Percentiles rank a stretch among this genome's conserved stretches.
These are phyloP conservation scores for Paecilomyces fulvus DNA, from an alignment of 2,329 filamentous ascomycete species.

Conservation along the genomic window DNA sequence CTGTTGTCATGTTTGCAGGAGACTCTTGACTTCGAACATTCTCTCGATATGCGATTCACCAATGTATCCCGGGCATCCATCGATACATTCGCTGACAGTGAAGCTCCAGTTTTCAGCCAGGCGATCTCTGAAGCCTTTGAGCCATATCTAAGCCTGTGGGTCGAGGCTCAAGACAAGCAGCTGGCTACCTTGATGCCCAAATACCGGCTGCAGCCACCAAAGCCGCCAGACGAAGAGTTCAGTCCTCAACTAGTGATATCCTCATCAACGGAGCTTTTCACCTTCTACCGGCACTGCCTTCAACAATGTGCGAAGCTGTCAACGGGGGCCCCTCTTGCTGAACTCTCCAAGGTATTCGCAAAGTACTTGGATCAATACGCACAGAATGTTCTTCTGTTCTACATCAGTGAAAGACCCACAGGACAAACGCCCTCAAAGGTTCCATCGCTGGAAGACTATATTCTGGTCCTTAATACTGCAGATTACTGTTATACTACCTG, in stretches of 20 bases:
- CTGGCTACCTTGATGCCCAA: conserved; percentile 75
- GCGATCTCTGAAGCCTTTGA: conserved; percentile 95
- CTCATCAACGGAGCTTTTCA: conserved; percentile 93
- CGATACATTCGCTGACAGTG: conserved; percentile 78
- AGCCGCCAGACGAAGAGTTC: conserved; percentile 83
- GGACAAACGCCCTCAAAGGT: conserved; percentile 45
- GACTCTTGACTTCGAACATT: conserved; percentile 94
- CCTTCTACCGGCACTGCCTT: conserved; percentile 87
- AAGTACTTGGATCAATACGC: conserved; percentile 95
- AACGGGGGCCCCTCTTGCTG: conserved; percentile 75
- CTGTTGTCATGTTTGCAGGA: conserved; percentile 85
- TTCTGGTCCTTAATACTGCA: conserved; percentile 88
- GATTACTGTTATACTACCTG: conserved; percentile 96
- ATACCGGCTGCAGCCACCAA: conserved; percentile 74
- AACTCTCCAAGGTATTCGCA: conserved; percentile 75
- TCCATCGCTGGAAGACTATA: conserved; percentile 60
- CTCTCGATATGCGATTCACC: conserved; percentile 74
- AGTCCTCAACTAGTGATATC: conserved; percentile 79
- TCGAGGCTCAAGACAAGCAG: conserved; percentile 89
- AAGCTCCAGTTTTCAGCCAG: conserved; percentile 70
- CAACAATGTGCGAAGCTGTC: conserved; percentile 95
- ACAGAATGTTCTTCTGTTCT: conserved; percentile 77
- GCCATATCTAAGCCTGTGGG: conserved; percentile 93
- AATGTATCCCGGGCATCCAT: conserved; percentile 66
- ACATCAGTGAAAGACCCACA: conserved; percentile 53